phyloP scores from a whole-genome alignment of 257 asterid species.

The Primulina tabacum region DNA sequence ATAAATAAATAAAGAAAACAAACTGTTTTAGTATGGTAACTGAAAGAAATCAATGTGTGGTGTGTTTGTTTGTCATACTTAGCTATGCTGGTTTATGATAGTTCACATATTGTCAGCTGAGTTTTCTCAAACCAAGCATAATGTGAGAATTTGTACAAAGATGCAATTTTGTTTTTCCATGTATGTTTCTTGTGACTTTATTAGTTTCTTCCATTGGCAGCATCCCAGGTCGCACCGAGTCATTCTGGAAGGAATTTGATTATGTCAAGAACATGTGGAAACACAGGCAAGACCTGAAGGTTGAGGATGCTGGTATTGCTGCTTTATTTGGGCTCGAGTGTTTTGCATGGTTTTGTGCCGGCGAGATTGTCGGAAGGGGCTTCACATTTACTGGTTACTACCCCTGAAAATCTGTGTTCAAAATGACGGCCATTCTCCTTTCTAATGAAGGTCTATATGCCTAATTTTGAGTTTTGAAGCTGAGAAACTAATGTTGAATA shows the following conservation, averaged over 20 bases:
- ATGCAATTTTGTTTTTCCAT: background rate
- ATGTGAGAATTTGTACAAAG: background rate
- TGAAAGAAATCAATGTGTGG: background rate
- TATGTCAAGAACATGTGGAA: conserved; percentile 42
- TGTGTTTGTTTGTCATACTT: background rate
- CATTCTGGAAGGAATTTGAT: conserved; percentile 42
- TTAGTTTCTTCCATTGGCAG: conserved; percentile 19
- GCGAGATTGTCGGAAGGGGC: conserved; percentile 44
- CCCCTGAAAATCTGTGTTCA: conserved; percentile 27
- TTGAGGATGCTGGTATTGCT: conserved; percentile 44
- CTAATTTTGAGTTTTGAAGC: conserved; percentile 31
- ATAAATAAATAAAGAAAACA: too few relatives aligned
- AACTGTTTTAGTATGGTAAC: background rate
- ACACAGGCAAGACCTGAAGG: conserved; percentile 34
- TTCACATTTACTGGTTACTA: conserved; percentile 40
- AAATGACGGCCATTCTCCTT: background rate
- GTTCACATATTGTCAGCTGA: background rate
- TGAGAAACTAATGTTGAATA: conserved; percentile 26
- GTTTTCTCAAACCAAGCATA: background rate
- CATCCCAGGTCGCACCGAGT: conserved; percentile 38
- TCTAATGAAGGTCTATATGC: conserved; percentile 16
- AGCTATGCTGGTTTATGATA: background rate
- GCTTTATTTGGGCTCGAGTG: conserved; percentile 43
- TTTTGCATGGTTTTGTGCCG: conserved; percentile 44
- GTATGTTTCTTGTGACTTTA: background rate